Evolutionary conservation across 495 filamentous ascomycete genomes (phyloP), one percentile per base, ranked within the genome.

Genomic region (Beverwykella pulmonaria): DNA sequence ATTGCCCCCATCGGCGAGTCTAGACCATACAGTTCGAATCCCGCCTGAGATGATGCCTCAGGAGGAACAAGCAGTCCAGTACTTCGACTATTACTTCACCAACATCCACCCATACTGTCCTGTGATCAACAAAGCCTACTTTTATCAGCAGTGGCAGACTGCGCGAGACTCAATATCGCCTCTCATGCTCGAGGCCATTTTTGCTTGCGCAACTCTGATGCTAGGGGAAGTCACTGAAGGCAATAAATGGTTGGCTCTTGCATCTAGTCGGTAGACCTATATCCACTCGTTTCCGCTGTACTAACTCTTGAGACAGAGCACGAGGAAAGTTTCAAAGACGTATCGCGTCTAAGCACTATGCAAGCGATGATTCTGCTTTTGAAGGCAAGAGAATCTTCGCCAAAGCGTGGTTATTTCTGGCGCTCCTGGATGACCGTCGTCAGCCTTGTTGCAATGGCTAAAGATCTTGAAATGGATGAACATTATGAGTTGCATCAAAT

Each of bases 401-500:
- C 95, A 1, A 94, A 94, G 74, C 87, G 92, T 71, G 94, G 94
- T 1, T 98, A 98, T 75, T 98, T 94, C 76, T 98, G 93, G 74
- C 86, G 94, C 25, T 98, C 94, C 12, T 98, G 94, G 94, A 97
- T 97, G 86, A 95, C 90, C 7, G 87, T 97, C 50, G 93, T 96
- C 58, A 92, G 90, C 46, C 88, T 93, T 59, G 88, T 97, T 23
- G 87, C 91, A 12, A 95, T 98, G 90, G 92, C 87, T 47, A 92
- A 95, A 70, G 94, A 98, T 74, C 81, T 98, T 58, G 92, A 92
- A 46, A 81, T 98, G 8, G 87, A 97, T 73, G 92, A 95, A 73
- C 94, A 98, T 77, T 86, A 86, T 68, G 86, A 86, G 46, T 82
- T 83, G 44, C 94, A 98, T 76, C 82, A 86, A 56, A 83, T 86